A percentile compares a stretch with the other conserved stretches of the same genome.
Conservation (phyloP, 768 basidiomycete genomes). For the Kwoniella europaea region DNA sequence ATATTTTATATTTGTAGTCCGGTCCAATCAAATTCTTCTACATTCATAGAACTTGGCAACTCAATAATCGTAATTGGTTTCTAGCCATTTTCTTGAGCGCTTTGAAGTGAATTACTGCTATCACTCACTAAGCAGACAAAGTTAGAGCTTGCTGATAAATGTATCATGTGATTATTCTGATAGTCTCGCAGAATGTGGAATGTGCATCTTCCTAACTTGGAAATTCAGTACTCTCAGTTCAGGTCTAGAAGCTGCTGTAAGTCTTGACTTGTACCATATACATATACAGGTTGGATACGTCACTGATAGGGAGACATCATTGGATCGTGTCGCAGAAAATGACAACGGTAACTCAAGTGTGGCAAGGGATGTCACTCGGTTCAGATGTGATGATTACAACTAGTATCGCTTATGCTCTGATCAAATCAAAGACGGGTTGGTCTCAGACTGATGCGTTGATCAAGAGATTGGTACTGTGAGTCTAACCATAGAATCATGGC, state of each 20-base stretch:
- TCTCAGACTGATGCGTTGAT: conserved; percentile 33
- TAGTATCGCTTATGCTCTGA: conserved; percentile 31
- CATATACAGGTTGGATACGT: background rate
- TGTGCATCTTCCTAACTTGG: too few relatives aligned
- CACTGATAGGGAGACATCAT: background rate
- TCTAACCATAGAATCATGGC: background rate
- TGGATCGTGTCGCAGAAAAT: background rate
- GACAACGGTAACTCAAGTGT: background rate
- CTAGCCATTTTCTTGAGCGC: background rate
- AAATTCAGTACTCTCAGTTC: too few relatives aligned
- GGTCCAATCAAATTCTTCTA: conserved; percentile 9
- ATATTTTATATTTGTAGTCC: background rate
- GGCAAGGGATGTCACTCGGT: conserved; percentile 8
- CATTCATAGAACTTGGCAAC: conserved; percentile 5
- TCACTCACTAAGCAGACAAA: background rate
- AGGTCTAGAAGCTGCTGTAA: too few relatives aligned
- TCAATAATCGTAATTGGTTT: conserved; percentile 8
- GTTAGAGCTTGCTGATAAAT: background rate
- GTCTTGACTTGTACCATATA: too few relatives aligned
- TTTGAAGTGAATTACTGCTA: conserved; percentile 4
- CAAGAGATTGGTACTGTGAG: conserved; percentile 11
- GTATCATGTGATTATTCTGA: background rate
- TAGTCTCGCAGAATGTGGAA: too few relatives aligned
- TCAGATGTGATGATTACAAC: conserved; percentile 41
- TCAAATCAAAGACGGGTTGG: conserved; percentile 41